Percentiles rank a stretch among this genome's conserved stretches.
Evolutionary conservation across 306 rosid genomes (phyloP).

Genomic region (Delonix regia): DNA sequence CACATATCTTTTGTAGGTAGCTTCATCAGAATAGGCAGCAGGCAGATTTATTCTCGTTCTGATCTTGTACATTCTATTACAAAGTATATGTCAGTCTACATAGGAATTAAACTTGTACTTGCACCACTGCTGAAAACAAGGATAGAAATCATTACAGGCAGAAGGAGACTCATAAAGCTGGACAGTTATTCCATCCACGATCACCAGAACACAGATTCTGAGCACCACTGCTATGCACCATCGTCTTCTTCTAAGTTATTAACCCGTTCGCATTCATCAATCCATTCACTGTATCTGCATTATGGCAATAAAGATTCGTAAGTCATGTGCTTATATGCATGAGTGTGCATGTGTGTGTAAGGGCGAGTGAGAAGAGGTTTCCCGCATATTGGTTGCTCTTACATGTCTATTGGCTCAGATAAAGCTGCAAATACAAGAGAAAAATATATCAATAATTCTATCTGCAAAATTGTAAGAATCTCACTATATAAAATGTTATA

Average conservation of each 20-base stretch:
- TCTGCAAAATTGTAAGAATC: not conserved
- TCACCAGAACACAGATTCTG: slow-evolving; percentile 2
- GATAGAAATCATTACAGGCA: slow-evolving; percentile 28
- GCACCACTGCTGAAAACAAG: slow-evolving; percentile 19
- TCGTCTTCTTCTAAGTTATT: slow-evolving; percentile 81
- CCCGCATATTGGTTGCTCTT: slow-evolving; percentile 41
- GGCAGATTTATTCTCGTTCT: slow-evolving; percentile 14
- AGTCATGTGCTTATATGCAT: not conserved
- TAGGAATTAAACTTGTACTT: slow-evolving; percentile 11
- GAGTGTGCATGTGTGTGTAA: not conserved
- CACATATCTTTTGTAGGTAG: not conserved
- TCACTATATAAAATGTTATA: not conserved
- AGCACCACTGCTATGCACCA: slow-evolving; percentile 49
- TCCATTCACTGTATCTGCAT: slow-evolving; percentile 97
- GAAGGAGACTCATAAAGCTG: not conserved
- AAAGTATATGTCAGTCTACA: not conserved
- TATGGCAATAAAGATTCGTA: slow-evolving; percentile 19
- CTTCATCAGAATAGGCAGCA: slow-evolving; percentile 34
- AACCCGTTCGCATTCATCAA: slow-evolving; percentile 91
- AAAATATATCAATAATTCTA: slow-evolving; percentile 16
- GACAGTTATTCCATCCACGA: slow-evolving; percentile 15
- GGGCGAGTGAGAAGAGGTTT: not conserved
- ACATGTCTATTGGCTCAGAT: slow-evolving; percentile 90
- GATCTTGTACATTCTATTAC: slow-evolving; percentile 28
- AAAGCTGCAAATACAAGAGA: slow-evolving; percentile 61